Percentiles rank a stretch among this genome's conserved stretches.
phyloP scores from a whole-genome alignment of 2,329 filamentous ascomycete species.

The Fusarium sp. region DNA sequence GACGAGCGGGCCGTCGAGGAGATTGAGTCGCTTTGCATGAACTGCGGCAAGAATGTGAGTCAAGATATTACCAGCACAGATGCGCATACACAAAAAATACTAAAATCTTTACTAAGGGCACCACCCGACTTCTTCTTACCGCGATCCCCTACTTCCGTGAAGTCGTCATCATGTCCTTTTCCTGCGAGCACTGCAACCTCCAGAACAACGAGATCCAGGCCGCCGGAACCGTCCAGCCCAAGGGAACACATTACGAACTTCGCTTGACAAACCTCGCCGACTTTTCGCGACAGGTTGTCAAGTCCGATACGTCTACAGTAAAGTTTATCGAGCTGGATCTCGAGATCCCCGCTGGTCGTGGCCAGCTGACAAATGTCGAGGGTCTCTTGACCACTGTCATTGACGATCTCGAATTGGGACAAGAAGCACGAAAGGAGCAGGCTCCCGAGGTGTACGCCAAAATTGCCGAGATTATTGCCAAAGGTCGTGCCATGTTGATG shows the following conservation, averaged over 20 bases:
- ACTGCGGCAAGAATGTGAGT: conserved; percentile 79
- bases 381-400: conserved; percentile 82
- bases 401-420: conserved; percentile 81
- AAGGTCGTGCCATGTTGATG: conserved; percentile 78
- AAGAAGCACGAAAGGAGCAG: conserved; percentile 81
- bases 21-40: conserved; percentile 86
- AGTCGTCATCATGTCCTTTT: conserved; percentile 96
- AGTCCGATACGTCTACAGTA: conserved; percentile 86
- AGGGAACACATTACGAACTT: conserved; percentile 84
- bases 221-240: conserved; percentile 89
- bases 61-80: neutral
- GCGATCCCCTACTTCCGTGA: conserved; percentile 97
- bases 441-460: conserved; percentile 81
- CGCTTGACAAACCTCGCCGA: conserved; percentile 77
- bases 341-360: conserved; percentile 89
- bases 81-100: conserved; percentile 3
- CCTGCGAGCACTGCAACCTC: conserved; percentile 87
- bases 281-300: conserved; percentile 87
- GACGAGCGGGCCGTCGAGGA: conserved; percentile 69
- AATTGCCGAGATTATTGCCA: conserved; percentile 77
- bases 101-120: conserved; percentile 66
- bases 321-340: conserved; percentile 91
- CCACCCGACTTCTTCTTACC: conserved; percentile 86
- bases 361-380: conserved; percentile 93
- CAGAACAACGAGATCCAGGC: conserved; percentile 94